These are phyloP conservation scores for Fusarium phyllophilum DNA, from an alignment of 2,329 filamentous ascomycete genomes.

Conservation along the genomic window DNA sequence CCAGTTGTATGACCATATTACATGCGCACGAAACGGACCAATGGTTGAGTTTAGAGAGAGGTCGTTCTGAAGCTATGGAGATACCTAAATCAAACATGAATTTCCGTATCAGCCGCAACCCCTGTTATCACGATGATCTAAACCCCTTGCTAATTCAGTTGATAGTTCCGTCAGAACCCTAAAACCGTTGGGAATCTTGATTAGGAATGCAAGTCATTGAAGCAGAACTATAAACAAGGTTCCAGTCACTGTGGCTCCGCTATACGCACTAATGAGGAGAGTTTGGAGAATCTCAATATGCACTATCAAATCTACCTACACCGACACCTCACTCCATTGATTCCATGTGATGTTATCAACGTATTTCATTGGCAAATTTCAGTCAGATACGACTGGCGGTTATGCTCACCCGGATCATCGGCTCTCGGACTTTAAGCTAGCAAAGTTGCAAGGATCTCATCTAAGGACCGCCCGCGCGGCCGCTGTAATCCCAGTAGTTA, in stretches of 20 bases:
- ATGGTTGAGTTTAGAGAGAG: slow-evolving; percentile 4
- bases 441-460: neutral
- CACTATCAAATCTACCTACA: neutral
- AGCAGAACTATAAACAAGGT: neutral
- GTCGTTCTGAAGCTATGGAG: neutral
- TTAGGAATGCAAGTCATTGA: neutral
- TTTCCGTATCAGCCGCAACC: neutral
- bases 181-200: neutral
- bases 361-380: neutral
- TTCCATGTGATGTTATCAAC: neutral
- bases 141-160: neutral
- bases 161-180: neutral
- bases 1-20: neutral
- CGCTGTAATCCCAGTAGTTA: slow-evolving; percentile 2
- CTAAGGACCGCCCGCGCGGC: neutral
- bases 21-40: neutral
- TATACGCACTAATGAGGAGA: neutral
- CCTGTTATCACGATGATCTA: neutral
- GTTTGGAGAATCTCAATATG: neutral
- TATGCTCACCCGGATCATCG: neutral
- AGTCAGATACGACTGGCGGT: too few relatives aligned
- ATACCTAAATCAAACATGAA: neutral
- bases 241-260: neutral
- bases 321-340: neutral
- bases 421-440: neutral